Evolutionary conservation across 2,329 filamentous ascomycete species (phyloP).

Genomic region (Septoria linicola): DNA sequence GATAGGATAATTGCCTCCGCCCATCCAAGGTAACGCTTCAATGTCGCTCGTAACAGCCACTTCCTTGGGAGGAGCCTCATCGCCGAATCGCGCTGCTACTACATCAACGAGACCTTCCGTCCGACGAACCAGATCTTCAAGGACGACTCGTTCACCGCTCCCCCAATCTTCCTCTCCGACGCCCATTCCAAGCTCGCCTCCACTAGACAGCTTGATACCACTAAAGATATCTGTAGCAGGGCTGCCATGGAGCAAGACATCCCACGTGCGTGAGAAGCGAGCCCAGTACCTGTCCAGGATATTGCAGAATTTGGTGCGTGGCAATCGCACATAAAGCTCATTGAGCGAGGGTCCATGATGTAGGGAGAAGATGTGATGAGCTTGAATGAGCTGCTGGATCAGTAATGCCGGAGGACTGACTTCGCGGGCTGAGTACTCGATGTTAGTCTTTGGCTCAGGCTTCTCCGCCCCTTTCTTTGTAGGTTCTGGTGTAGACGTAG

Average conservation of each 20-base stretch:
- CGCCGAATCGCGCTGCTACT: constrained; percentile 81
- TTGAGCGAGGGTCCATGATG: constrained; percentile 79
- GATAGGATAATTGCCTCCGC: constrained; percentile 64
- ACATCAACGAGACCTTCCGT: constrained; percentile 85
- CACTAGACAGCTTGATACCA: constrained; percentile 82
- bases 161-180: constrained; percentile 95
- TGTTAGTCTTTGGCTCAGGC: constrained; percentile 39
- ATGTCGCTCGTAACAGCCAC: constrained; percentile 27
- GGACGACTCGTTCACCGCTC: constrained; percentile 86
- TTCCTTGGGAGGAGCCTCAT: constrained; percentile 43
- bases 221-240: constrained; percentile 76
- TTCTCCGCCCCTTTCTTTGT: constrained; percentile 29
- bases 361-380: constrained; percentile 79
- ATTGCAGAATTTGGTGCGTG: constrained; percentile 67
- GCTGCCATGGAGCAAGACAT: constrained; percentile 85
- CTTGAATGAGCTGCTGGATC: constrained; percentile 75
- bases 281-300: constrained; percentile 81
- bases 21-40: constrained; percentile 64
- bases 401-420: constrained; percentile 79
- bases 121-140: constrained; percentile 79
- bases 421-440: constrained; percentile 87
- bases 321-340: constrained; percentile 64
- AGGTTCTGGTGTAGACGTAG: constrained; percentile 37
- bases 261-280: constrained; percentile 67
- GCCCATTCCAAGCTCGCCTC: constrained; percentile 87